Conservation (phyloP, 768 basidiomycete species). For the Hirschioporus abietinus region DNA sequence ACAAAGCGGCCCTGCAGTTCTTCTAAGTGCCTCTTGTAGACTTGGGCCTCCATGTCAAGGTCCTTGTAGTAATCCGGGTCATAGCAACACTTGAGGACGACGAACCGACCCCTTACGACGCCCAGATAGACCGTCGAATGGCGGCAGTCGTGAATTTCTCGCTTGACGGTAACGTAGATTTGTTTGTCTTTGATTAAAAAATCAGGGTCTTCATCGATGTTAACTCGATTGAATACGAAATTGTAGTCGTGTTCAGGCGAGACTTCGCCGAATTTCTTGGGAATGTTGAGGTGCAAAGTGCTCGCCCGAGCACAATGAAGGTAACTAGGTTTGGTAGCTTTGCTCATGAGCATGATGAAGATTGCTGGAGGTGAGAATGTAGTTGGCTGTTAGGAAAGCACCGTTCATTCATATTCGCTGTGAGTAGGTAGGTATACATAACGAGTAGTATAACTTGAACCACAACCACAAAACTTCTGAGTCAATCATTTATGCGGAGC, state of each 20-base stretch:
- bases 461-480: too few species aligned
- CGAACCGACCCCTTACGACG: neutral
- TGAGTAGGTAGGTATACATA: too few species aligned
- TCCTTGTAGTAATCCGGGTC: neutral
- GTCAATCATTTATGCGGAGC: too few species aligned
- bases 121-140: neutral
- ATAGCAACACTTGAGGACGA: neutral
- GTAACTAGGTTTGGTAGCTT: neutral
- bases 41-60: neutral
- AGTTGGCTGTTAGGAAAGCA: too few species aligned
- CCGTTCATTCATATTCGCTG: too few species aligned
- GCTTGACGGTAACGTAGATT: neutral
- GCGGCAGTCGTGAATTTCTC: neutral
- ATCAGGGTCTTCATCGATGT: neutral
- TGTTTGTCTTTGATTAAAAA: neutral
- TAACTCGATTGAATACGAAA: neutral
- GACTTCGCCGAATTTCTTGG: neutral
- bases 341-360: conserved; percentile 17
- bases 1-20: neutral
- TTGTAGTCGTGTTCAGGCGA: neutral
- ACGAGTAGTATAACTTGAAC: too few species aligned
- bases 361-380: conserved; percentile 23
- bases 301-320: neutral
- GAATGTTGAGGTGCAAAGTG: neutral
- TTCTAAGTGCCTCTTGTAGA: neutral